Base-by-base conservation (phyloP, 2,329 filamentous ascomycete genomes). In the Colletotrichum euphorbiae region DNA sequence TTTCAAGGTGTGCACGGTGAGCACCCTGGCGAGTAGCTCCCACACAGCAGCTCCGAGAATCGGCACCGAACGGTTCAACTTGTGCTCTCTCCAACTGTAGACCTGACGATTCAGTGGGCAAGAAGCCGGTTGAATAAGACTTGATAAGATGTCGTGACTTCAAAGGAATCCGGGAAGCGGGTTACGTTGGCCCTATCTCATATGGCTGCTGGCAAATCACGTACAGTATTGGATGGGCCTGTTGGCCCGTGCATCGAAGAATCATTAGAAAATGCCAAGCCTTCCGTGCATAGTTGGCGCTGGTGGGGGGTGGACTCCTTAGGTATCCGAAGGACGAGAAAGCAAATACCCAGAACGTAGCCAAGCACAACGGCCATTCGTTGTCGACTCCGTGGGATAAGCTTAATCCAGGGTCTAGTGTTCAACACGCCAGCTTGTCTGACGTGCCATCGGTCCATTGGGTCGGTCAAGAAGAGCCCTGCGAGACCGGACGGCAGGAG, bases 251-350 rank as follows among this genome's bases (percentile, higher is more conserved):
- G 36, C 17, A 15, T 40, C 36, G 54, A 64, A 64, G 54, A 24
- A 28, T 48, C 19, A n/a, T 19, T 46, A 31, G 57, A 62, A 54
- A 31, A 62, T 19, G 62, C 62, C 57, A 62, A 62, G 57, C 40
- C 48, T 66, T 62, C 56, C 9, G 19, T 62, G 62, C 61, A 64
- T 33, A 19, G 40, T 40, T 28, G 19, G 45, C 42, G 40, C 24
- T 28, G 56, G 46, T 24, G 24, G 21, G 46, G 46, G 36, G 45
- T 43, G 58, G 56, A 19, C 33, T 54, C 31, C 19, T 13, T 6
- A 19, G 42, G 36, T 46, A 33, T 24, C 36, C 38, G 31, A 36
- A 46, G 51, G 40, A 58, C 15, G 60, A 33, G 19, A 8, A 54
- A n/a, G 28, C 33, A 1, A 9, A 13, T 9, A 17, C 31, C 11